A percentile compares a stretch with the other conserved stretches of the same genome.
phyloP scores from a whole-genome alignment of 768 basidiomycete genomes.

The Terana coerulea region DNA sequence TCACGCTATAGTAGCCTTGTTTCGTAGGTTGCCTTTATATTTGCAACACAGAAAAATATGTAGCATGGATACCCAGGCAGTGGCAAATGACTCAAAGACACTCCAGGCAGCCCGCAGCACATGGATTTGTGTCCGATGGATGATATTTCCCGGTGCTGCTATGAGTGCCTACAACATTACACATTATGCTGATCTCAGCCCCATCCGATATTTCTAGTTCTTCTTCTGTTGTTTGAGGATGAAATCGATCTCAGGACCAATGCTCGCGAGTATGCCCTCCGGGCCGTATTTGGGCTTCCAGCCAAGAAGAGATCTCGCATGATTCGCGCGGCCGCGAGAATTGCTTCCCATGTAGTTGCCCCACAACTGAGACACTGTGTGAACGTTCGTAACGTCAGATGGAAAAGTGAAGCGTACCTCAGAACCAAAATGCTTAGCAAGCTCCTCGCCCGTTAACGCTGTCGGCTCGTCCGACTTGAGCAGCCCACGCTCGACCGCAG shows the following conservation, averaged over 20 bases:
- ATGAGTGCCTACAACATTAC: no score
- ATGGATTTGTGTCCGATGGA: no score
- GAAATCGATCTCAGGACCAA: conserved; percentile 4
- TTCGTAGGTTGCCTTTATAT: no score
- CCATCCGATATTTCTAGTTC: background rate
- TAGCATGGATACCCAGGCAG: no score
- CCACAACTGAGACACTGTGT: background rate
- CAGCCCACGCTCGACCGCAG: conserved; percentile 26
- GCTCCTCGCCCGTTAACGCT: conserved; percentile 40
- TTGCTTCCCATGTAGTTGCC: conserved; percentile 9
- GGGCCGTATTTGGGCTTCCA: conserved; percentile 13
- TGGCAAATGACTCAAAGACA: no score
- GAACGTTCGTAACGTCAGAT: background rate
- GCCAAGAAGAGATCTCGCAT: conserved; percentile 9
- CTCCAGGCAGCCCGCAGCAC: no score
- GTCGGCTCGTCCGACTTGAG: conserved; percentile 32
- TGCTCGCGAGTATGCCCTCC: conserved; percentile 14
- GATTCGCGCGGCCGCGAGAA: conserved; percentile 6
- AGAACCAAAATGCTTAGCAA: conserved; percentile 24
- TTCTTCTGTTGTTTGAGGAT: background rate
- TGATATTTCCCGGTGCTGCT: no score
- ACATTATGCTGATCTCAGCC: no score
- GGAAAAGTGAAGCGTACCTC: background rate
- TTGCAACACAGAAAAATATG: no score
- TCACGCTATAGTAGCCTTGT: no score